phyloP scores from a whole-genome alignment of 768 basidiomycete genomes.

The Trametes cingulata region DNA sequence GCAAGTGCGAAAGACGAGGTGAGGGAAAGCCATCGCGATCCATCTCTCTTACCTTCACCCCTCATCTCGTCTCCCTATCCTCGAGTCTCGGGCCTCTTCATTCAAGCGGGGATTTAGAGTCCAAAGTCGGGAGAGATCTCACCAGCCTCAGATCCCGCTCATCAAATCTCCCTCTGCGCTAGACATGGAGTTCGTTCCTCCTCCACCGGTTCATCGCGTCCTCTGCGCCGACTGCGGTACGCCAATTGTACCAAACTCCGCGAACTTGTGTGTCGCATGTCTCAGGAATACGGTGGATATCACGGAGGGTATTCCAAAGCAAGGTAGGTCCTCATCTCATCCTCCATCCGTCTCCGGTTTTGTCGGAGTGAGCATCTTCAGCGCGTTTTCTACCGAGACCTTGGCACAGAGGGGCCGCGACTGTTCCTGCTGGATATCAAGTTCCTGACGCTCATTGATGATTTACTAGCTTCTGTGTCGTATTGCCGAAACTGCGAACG shows the following conservation, averaged over 20 bases:
- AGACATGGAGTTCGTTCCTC: conserved; percentile 76
- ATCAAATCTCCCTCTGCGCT: background rate
- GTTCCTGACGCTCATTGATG: too few species aligned
- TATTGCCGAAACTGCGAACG: conserved; percentile 97
- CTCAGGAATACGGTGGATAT: conserved; percentile 93
- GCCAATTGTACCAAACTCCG: conserved; percentile 88
- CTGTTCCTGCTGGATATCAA: too few species aligned
- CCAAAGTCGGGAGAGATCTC: too few species aligned
- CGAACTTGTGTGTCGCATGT: conserved; percentile 88
- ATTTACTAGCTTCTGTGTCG: conserved; percentile 70
- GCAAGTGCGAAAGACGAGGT: background rate
- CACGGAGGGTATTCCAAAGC: conserved; percentile 96
- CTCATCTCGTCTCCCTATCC: background rate
- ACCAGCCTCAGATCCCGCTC: background rate
- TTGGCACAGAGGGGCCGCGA: too few species aligned
- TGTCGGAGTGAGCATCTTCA: background rate
- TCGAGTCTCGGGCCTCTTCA: background rate
- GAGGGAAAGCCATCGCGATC: background rate
- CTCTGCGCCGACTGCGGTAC: conserved; percentile 92
- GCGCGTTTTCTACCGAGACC: too few species aligned
- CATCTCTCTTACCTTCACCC: background rate
- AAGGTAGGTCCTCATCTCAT: conserved; percentile 51
- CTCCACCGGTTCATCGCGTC: conserved; percentile 76
- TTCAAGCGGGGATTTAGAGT: too few species aligned
- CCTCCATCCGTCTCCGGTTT: background rate